Evolutionary conservation across 2,329 filamentous ascomycete species (phyloP).

Genomic region (Graphilbum ipis-grandicollis): DNA sequence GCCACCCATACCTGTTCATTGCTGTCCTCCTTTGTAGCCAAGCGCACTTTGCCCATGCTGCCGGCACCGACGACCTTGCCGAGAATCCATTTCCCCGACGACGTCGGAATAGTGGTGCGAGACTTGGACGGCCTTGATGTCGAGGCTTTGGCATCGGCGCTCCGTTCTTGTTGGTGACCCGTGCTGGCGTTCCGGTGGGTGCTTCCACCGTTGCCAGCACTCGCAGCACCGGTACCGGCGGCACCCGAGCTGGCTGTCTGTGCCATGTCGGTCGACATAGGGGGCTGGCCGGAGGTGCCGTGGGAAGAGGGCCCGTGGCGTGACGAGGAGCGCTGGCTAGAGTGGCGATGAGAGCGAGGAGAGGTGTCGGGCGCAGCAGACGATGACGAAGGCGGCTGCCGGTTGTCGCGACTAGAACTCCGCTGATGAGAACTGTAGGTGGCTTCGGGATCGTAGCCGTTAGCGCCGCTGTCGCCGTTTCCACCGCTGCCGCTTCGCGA

Average conservation of each 20-base stretch:
- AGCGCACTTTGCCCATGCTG: constrained; percentile 97
- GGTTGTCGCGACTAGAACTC: constrained; percentile 41
- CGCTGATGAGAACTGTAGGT: constrained; percentile 16
- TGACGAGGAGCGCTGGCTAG: constrained; percentile 28
- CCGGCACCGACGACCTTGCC: constrained; percentile 95
- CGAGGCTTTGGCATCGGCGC: constrained; percentile 27
- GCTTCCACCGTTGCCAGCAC: constrained; percentile 28
- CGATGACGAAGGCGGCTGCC: constrained; percentile 40
- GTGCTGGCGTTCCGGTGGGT: constrained; percentile 6
- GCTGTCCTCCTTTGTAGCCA: constrained; percentile 77
- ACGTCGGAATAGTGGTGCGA: constrained; percentile 73
- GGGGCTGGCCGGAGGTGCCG: constrained; percentile 5
- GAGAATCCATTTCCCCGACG: constrained; percentile 82
- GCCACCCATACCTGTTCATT: constrained; percentile 59
- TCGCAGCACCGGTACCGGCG: no score
- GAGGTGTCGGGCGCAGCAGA: constrained; percentile 25
- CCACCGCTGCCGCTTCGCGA: constrained; percentile 5
- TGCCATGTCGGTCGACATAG: constrained; percentile 14
- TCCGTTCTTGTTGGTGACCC: constrained; percentile 12
- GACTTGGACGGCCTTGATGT: constrained; percentile 35
- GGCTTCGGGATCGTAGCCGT: constrained; percentile 4
- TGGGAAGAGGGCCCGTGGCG: constrained; percentile 4
- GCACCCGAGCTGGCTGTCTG: no score
- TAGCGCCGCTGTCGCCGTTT: not conserved
- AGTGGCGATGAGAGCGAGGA: constrained; percentile 27